phyloP scores from a whole-genome alignment of 768 basidiomycete genomes.

The Lactarius pseudohatsudake region DNA sequence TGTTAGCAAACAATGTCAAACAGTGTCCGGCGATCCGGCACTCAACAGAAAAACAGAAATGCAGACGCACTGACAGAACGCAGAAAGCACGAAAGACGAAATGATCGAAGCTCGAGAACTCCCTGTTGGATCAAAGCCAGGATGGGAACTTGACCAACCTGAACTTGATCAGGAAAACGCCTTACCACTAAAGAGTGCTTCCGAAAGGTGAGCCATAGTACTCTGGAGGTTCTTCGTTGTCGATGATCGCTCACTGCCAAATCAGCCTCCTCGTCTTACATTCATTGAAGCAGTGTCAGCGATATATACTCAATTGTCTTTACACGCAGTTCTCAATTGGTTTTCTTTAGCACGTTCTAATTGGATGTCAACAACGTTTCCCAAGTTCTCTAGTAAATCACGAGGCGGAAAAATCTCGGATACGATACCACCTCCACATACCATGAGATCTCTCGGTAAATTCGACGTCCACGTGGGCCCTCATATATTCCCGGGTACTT shows the following conservation, averaged over 20 bases:
- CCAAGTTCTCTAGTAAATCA: conserved; percentile 67
- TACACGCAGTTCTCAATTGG: conserved; percentile 22
- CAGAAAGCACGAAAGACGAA: background rate
- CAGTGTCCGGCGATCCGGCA: background rate
- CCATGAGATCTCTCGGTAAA: conserved; percentile 60
- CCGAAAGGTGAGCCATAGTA: conserved; percentile 53
- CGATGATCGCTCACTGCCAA: conserved; percentile 12
- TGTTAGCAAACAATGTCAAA: conserved; percentile 9
- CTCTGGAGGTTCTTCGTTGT: conserved; percentile 8
- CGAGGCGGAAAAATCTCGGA: conserved; percentile 58
- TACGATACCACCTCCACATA: conserved; percentile 61
- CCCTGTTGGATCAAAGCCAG: conserved; percentile 56
- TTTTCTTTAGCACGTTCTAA: conserved; percentile 58
- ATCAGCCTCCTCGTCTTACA: conserved; percentile 60
- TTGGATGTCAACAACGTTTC: conserved; percentile 65
- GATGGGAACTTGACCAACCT: conserved; percentile 56
- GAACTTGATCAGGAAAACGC: conserved; percentile 40
- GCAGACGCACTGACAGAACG: background rate
- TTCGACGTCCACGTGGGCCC: conserved; percentile 77
- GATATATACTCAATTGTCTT: conserved; percentile 4
- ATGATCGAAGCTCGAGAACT: conserved; percentile 37
- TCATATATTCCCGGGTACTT: conserved; percentile 65
- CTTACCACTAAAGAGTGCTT: conserved; percentile 43
- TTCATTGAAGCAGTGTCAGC: conserved; percentile 69
- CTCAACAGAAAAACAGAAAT: background rate